Conservation (phyloP, 371 early-diverging fungal genomes). For the Mucor sp. region DNA sequence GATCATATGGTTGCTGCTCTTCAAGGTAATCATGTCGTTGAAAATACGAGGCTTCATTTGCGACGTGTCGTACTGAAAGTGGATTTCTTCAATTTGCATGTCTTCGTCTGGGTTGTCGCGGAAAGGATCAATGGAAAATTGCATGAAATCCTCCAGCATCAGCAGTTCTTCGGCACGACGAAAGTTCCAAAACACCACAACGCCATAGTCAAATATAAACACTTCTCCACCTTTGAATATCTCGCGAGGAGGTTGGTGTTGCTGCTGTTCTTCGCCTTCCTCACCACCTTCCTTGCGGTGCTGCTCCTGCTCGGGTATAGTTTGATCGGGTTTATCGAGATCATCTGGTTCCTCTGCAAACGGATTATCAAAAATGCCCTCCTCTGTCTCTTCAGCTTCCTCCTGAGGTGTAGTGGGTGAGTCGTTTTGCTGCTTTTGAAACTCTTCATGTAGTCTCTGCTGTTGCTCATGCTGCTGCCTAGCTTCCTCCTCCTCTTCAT, state of each 20-base stretch:
- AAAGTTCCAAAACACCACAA: conserved; percentile 96
- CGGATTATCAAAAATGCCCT: conserved; percentile 5
- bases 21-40: conserved; percentile 75
- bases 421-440: conserved; percentile 6
- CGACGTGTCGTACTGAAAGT: conserved; percentile 80
- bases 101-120: conserved; percentile 63
- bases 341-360: background rate
- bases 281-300: background rate
- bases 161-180: conserved; percentile 80
- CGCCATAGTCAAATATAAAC: conserved; percentile 93
- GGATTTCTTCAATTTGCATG: conserved; percentile 91
- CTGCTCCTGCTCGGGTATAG: background rate
- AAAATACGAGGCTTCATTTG: conserved; percentile 63
- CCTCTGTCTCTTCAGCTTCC: background rate
- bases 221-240: conserved; percentile 71
- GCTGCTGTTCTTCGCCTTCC: background rate
- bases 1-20: conserved; percentile 76
- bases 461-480: conserved; percentile 8
- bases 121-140: conserved; percentile 50
- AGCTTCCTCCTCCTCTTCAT: conserved; percentile 6
- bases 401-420: background rate
- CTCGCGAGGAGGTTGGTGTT: conserved; percentile 15
- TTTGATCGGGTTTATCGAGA: background rate
- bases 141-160: conserved; percentile 73
- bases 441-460: conserved; percentile 6